Conservation (phyloP, 2,329 filamentous ascomycete species). For the Talaromyces sp. region DNA sequence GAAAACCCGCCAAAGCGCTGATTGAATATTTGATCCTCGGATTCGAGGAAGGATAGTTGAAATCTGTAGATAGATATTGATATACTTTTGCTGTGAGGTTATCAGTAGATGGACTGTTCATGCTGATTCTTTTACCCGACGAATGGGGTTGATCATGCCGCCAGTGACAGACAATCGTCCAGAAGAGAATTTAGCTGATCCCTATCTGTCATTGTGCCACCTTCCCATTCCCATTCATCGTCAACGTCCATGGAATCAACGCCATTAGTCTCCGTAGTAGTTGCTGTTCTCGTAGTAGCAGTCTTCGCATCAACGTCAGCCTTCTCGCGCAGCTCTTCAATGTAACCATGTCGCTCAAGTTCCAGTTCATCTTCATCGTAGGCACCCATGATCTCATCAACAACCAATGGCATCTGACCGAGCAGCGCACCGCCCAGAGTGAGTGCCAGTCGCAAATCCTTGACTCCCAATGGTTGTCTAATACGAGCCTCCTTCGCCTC, state of each 20-base stretch:
- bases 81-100: neutral
- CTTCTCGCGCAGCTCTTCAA: slow-evolving; percentile 20
- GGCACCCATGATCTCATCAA: slow-evolving; percentile 64
- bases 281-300: slow-evolving; percentile 20
- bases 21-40: neutral
- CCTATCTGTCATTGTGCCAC: slow-evolving; percentile 33
- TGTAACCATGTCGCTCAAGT: slow-evolving; percentile 35
- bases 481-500: slow-evolving; percentile 74
- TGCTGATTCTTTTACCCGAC: neutral
- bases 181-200: slow-evolving; percentile 38
- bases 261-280: slow-evolving; percentile 15
- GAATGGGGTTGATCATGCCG: slow-evolving; percentile 27
- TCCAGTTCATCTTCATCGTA: slow-evolving; percentile 76
- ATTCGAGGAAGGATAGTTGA: neutral
- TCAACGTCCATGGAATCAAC: slow-evolving; percentile 42
- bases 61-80: neutral
- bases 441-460: slow-evolving; percentile 72
- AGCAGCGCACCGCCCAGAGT: slow-evolving; percentile 73
- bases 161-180: slow-evolving; percentile 43
- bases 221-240: slow-evolving; percentile 40
- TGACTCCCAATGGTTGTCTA: slow-evolving; percentile 68
- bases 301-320: slow-evolving; percentile 18
- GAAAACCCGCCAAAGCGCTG: slow-evolving; percentile 9
- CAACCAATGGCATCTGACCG: slow-evolving; percentile 71
- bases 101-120: neutral